phyloP scores from a whole-genome alignment of 106 monocot genomes.

The Dendrobium huoshanense region DNA sequence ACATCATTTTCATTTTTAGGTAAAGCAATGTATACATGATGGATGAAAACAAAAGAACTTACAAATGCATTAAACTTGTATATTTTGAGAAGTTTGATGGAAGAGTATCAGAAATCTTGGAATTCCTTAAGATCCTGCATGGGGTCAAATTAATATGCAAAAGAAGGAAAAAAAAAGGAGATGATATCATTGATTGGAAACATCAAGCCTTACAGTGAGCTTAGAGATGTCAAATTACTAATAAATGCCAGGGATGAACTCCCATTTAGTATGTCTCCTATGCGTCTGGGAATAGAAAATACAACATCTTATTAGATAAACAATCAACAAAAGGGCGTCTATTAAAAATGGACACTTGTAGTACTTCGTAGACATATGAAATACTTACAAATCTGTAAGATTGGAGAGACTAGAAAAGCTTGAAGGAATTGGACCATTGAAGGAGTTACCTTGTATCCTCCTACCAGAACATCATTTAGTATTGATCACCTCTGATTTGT shows the following conservation, averaged over 20 bases:
- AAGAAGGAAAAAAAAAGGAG: neutral
- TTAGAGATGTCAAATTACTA: constrained; percentile 60
- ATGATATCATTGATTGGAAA: neutral
- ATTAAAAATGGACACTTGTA: too few relatives aligned
- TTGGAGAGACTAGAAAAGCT: too few relatives aligned
- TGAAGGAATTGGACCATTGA: too few relatives aligned
- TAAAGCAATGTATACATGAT: too few relatives aligned
- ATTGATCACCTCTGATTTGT: too few relatives aligned
- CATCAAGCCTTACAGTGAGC: constrained; percentile 41
- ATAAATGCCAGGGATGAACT: constrained; percentile 68
- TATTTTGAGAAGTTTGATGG: constrained; percentile 42
- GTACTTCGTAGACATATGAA: too few relatives aligned
- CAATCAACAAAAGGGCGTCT: neutral
- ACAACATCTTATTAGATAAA: neutral
- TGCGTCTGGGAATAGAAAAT: constrained; percentile 31
- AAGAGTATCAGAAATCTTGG: constrained; percentile 52
- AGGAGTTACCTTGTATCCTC: too few relatives aligned
- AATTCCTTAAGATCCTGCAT: constrained; percentile 64
- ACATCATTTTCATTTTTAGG: neutral
- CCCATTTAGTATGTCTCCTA: constrained; percentile 64
- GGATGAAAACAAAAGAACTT: constrained; percentile 13
- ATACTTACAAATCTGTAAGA: too few relatives aligned
- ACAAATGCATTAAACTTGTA: constrained; percentile 40
- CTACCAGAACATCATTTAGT: too few relatives aligned
- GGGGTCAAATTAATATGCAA: neutral